Base-by-base conservation (phyloP, 2,329 filamentous ascomycete species). In the Claviceps purpurea region DNA sequence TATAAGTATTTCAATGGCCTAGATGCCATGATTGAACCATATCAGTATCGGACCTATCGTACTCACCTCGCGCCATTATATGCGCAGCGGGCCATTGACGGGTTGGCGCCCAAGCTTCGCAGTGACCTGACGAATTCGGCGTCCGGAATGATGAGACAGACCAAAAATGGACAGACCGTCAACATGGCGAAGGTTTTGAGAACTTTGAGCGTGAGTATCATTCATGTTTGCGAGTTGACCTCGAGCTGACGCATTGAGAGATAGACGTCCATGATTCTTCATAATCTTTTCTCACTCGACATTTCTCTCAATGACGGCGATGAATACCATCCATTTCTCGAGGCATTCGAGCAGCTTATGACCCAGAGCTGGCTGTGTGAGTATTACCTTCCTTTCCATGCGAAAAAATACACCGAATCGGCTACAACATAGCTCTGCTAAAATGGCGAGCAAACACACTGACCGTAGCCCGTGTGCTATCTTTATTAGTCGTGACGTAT, bases 231-330 rank as follows among this genome's bases (percentile, higher is more conserved):
- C 30, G 10, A 1, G 30, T 34, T 4, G 30, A 1, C 10, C 30
- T 34, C 30, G 30, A 34, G 10, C 30, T 34, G 30, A 34, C 10
- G 11, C 30, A 34, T 34, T 24, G 8, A 47, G 24, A 18, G 2
- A 26, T 22, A 50, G 49, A 50, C 41, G 16, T 50, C 49, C n/a
- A 50, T 50, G 42, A 50, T 50, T 20, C 49, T 50, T 30, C 13
- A 50, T 7, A 50, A 26, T 7, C 8, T 50, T 1, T 50, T 45
- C n/a, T 50, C 49, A 10, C 24, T 38, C 6, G 49, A 50, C 10
- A 50, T 50, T 24, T n/a, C 49, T 5, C 49, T 50, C 26, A 22
- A 8, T 16, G 30, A 50, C 4, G 16, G 34, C 20, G 41, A 50
- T 13, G 41, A 30, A 14, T 45, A 45, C 11, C 49, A 50, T 45